A percentile compares a stretch with the other conserved stretches of the same genome.
phyloP scores from a whole-genome alignment of 495 filamentous ascomycete genomes.

The Gamarada debralockiae region DNA sequence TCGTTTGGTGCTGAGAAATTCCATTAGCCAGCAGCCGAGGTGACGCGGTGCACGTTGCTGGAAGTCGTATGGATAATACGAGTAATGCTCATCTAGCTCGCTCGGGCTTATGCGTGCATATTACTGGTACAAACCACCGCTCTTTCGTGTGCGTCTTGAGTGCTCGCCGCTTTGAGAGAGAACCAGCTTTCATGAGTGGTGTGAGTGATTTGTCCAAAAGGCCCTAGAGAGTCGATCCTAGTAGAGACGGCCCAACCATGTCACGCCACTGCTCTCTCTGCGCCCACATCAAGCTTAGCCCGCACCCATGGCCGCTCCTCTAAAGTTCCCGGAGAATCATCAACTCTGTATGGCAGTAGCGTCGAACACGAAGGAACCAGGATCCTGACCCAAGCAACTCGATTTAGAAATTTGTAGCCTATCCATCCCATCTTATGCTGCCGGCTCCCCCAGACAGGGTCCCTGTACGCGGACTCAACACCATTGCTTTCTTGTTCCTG shows the following conservation, averaged over 20 bases:
- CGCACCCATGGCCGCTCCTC: background rate
- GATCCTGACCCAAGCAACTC: conserved; percentile 2
- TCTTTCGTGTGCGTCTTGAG: background rate
- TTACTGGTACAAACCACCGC: conserved; percentile 1
- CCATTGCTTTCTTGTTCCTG: conserved; percentile 14
- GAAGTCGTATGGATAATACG: conserved; percentile 10
- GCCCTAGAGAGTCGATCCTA: background rate
- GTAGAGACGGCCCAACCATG: background rate
- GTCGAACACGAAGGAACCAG: conserved; percentile 15
- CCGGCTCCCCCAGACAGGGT: conserved; percentile 13
- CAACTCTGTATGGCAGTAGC: conserved; percentile 5
- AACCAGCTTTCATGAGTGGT: too few species aligned
- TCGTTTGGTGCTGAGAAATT: background rate
- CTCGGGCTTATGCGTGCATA: conserved; percentile 27
- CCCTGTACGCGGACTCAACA: conserved; percentile 15
- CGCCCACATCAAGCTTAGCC: background rate
- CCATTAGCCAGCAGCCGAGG: background rate
- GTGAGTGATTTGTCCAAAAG: background rate
- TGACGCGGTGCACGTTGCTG: background rate
- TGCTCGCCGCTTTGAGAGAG: background rate
- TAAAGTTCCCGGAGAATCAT: background rate
- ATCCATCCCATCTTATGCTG: conserved; percentile 22
- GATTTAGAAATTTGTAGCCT: conserved; percentile 16
- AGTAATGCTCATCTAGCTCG: conserved; percentile 5
- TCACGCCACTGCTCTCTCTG: background rate